These are phyloP conservation scores for Albophoma yamanashiensis DNA, from an alignment of 2,329 filamentous ascomycete genomes.

Conservation along the genomic window DNA sequence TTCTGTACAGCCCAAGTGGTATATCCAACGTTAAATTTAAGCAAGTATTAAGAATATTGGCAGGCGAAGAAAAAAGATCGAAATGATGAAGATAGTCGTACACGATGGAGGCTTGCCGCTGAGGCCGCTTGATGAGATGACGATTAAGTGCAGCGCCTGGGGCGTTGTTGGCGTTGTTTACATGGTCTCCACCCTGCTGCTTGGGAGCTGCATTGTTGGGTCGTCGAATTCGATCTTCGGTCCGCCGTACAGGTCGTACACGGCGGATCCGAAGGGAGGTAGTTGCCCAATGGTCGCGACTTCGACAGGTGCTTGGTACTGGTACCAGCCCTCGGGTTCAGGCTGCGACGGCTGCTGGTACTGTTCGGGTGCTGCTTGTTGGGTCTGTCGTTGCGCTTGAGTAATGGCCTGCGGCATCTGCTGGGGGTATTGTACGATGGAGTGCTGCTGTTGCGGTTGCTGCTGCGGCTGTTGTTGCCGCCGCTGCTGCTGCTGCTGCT, in stretches of 20 bases:
- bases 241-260: constrained; percentile 39
- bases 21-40: constrained; percentile 13
- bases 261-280: constrained; percentile 35
- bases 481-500: constrained; percentile 9
- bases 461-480: too few species aligned
- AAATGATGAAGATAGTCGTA: not conserved
- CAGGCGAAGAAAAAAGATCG: not conserved
- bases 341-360: constrained; percentile 27
- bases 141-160: not conserved
- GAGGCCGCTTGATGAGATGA: not conserved
- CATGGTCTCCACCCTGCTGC: constrained; percentile 45
- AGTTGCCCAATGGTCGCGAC: constrained; percentile 43
- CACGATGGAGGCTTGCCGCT: not conserved
- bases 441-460: constrained; percentile 12
- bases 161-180: constrained; percentile 17
- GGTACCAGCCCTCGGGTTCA: constrained; percentile 42
- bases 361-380: constrained; percentile 17
- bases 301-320: constrained; percentile 47
- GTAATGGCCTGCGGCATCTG: constrained; percentile 28
- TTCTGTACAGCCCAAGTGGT: constrained; percentile 18
- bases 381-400: constrained; percentile 17
- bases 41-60: not conserved
- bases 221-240: constrained; percentile 49
- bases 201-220: constrained; percentile 47
- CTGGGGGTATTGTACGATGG: constrained; percentile 32